These are phyloP conservation scores for Pseudocercospora ulei DNA, from an alignment of 2,329 filamentous ascomycete species.

Conservation along the genomic window DNA sequence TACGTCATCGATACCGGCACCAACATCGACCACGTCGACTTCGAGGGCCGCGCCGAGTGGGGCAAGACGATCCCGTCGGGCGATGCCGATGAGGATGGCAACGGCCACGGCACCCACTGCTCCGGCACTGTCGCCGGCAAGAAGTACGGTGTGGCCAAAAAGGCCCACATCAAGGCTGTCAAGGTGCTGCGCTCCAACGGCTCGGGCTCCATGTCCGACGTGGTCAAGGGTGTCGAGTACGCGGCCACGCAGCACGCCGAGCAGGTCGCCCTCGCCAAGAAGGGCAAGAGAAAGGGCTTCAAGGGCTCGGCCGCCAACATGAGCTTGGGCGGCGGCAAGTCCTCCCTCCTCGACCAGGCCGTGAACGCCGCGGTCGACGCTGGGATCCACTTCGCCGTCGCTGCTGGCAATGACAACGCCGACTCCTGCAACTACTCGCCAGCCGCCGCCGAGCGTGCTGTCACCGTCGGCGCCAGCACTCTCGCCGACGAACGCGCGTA, in stretches of 20 bases:
- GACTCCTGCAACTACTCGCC: constrained; percentile 98
- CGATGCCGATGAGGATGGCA: constrained; percentile 85
- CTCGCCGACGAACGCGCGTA: constrained; percentile 93
- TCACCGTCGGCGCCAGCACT: constrained; percentile 92
- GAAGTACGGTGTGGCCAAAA: constrained; percentile 99
- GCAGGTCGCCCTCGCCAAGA: constrained; percentile 68
- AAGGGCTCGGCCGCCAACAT: constrained; percentile 99
- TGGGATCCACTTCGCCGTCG: constrained; percentile 94
- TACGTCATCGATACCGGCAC: constrained; percentile 98
- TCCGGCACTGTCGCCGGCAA: constrained; percentile 95
- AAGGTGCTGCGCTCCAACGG: constrained; percentile 97
- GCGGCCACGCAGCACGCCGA: constrained; percentile 71
- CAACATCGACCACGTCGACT: constrained; percentile 89
- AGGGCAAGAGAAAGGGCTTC: constrained; percentile 86
- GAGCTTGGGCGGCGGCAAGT: constrained; percentile 97
- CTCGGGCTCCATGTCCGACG: constrained; percentile 96
- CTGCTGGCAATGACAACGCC: constrained; percentile 96
- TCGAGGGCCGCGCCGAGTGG: constrained; percentile 90
- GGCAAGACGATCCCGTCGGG: constrained; percentile 86
- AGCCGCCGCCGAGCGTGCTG: constrained; percentile 77
- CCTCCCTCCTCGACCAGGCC: constrained; percentile 75
- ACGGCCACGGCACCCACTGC: constrained; percentile 98
- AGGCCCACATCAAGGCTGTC: constrained; percentile 91
- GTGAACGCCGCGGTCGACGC: constrained; percentile 88
- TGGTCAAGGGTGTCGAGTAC: constrained; percentile 96